Conservation (phyloP, 106 monocot species). For the Agapanthus africanus region DNA sequence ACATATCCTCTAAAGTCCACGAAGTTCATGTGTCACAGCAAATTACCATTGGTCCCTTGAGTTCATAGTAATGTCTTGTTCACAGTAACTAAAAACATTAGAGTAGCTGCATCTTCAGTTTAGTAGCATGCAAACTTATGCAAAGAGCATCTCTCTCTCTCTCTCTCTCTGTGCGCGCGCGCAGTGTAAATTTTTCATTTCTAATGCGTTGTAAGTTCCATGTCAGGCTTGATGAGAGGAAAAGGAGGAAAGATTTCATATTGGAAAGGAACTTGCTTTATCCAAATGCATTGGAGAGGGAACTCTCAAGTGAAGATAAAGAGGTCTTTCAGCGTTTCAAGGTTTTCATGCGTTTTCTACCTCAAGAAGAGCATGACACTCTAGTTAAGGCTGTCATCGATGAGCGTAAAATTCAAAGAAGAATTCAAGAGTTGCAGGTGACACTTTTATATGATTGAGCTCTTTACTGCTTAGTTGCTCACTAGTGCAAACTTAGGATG, state of each 20-base stretch:
- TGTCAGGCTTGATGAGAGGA: conserved; percentile 91
- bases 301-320: conserved; percentile 67
- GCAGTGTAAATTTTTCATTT: conserved; percentile 1
- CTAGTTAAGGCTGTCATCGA: conserved; percentile 53
- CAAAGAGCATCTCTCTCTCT: too few relatives aligned
- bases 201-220: background rate
- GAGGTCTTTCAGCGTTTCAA: conserved; percentile 78
- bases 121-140: too few relatives aligned
- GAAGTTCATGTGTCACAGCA: too few relatives aligned
- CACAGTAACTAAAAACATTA: too few relatives aligned
- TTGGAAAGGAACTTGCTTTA: conserved; percentile 93
- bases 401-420: conserved; percentile 72
- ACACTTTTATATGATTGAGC: background rate
- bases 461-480: background rate
- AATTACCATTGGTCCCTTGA: too few relatives aligned
- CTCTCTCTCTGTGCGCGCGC: too few relatives aligned
- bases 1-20: too few relatives aligned
- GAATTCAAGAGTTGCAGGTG: conserved; percentile 95
- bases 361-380: conserved; percentile 67
- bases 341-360: conserved; percentile 90
- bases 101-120: too few relatives aligned
- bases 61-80: too few relatives aligned
- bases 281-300: conserved; percentile 83
- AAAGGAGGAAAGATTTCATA: conserved; percentile 86
- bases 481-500: too few relatives aligned